phyloP scores from a whole-genome alignment of 768 basidiomycete species.

The Leccinum imitatum region DNA sequence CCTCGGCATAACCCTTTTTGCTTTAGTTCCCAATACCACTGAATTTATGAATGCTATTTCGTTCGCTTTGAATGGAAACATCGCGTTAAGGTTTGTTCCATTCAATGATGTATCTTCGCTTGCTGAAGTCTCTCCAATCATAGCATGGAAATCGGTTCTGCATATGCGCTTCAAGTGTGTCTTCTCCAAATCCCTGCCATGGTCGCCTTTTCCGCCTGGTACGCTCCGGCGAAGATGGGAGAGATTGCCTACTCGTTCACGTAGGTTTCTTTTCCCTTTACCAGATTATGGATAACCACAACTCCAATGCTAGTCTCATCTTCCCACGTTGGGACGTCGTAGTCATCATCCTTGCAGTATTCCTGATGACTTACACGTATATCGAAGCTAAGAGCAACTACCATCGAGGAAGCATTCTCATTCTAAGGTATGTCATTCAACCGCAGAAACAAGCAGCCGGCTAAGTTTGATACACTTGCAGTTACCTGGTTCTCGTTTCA shows the following conservation, averaged over 20 bases:
- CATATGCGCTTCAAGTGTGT: slow-evolving; percentile 98
- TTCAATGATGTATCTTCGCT: neutral
- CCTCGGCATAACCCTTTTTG: slow-evolving; percentile 94
- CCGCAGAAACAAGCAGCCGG: neutral
- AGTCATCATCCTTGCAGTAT: slow-evolving; percentile 92
- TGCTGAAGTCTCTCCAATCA: slow-evolving; percentile 2
- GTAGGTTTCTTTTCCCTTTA: slow-evolving; percentile 47
- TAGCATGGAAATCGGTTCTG: slow-evolving; percentile 99
- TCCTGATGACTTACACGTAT: slow-evolving; percentile 97
- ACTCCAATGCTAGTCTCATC: slow-evolving; percentile 62
- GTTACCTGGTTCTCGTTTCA: slow-evolving; percentile 86
- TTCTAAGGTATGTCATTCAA: slow-evolving; percentile 65
- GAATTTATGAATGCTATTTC: slow-evolving; percentile 99
- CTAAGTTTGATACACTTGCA: slow-evolving; percentile 31
- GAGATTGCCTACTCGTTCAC: slow-evolving; percentile 89
- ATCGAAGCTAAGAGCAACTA: slow-evolving; percentile 99
- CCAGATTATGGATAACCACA: neutral
- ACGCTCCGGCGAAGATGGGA: slow-evolving; percentile 83
- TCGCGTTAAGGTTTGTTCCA: slow-evolving; percentile 77
- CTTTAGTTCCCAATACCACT: slow-evolving; percentile 96
- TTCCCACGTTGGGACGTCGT: slow-evolving; percentile 99
- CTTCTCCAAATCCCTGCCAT: slow-evolving; percentile 97
- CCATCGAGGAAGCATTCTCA: slow-evolving; percentile 93
- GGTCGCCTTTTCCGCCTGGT: slow-evolving; percentile 98
- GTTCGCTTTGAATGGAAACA: slow-evolving; percentile 95